Evolutionary conservation across 108 stramenopile genomes (phyloP), one percentile per base, ranked within the genome.

Genomic region (Nannochloropsis salina): DNA sequence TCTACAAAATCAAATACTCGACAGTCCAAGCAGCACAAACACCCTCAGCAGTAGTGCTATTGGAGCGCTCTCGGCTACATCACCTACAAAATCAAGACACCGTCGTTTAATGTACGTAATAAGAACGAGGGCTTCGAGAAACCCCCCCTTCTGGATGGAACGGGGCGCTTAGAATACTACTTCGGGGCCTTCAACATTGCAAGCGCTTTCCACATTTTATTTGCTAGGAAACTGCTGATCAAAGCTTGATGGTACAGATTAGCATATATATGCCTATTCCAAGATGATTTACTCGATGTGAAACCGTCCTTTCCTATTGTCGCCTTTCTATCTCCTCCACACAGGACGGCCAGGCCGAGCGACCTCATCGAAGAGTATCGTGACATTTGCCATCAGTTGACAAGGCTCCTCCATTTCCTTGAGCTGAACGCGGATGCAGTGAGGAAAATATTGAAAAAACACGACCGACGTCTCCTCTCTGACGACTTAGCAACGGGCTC

Each of bases 401-500:
- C 61, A 4, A 74, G n/a, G 61, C 8, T 74, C 20, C 61, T 74
- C 0, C 61, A 8, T 74, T 74, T 74, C 61, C 20, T 74, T 15
- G 61, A 74, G n/a, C 15, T 74, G 20, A 74, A 74, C 61, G 61
- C 61, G n/a, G 61, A 74, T n/a, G 61, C 61, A 15, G 61, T 74
- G 15, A 15, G 61, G 15, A 74, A 74, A 74, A 74, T 74, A n/a
- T 74, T 74, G 61, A 74, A 74, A 74, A 74, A 74, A n/a, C 61
- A 74, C 8, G 61, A 74, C 6, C 61, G 61, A 74, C 61, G 61
- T 6, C 61, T 74, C 61, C 61, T 74, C 20, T n/a, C 61, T n/a
- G 61, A 74, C n/a, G 61, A 74, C 61, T n/a, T n/a, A n/a, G 61
- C 61, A 15, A 15, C n/a, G 20, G 61, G 61, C 20, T 74, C 61